Conservation (phyloP, 2,329 filamentous ascomycete genomes). For the Venturia pyrina region DNA sequence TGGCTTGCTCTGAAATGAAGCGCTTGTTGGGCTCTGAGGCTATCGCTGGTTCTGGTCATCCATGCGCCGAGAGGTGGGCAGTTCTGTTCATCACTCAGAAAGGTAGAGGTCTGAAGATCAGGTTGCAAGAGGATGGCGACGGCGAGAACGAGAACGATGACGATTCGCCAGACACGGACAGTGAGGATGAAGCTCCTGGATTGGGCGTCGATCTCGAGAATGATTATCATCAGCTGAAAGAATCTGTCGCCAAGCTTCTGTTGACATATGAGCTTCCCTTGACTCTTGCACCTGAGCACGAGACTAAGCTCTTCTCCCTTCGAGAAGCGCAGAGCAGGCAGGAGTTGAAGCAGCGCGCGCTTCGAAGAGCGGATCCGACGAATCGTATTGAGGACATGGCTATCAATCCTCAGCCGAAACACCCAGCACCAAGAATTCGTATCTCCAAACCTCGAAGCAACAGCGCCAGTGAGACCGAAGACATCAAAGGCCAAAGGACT, state of each 20-base stretch:
- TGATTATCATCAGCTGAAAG: slow-evolving; percentile 71
- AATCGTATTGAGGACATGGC: slow-evolving; percentile 23
- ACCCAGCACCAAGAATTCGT: slow-evolving; percentile 10
- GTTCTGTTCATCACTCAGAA: slow-evolving; percentile 69
- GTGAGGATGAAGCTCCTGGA: slow-evolving; percentile 34
- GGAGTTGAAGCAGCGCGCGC: neutral
- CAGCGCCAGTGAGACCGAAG: slow-evolving; percentile 25
- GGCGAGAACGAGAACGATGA: slow-evolving; percentile 55
- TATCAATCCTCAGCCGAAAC: slow-evolving; percentile 28
- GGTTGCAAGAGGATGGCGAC: slow-evolving; percentile 62
- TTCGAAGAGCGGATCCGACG: slow-evolving; percentile 4
- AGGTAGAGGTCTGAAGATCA: slow-evolving; percentile 57
- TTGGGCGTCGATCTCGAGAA: slow-evolving; percentile 55
- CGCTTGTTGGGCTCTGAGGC: slow-evolving; percentile 54
- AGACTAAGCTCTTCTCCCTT: slow-evolving; percentile 59
- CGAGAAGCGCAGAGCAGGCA: slow-evolving; percentile 42
- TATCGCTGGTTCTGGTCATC: slow-evolving; percentile 60
- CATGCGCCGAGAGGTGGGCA: slow-evolving; percentile 74
- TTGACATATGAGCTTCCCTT: slow-evolving; percentile 74
- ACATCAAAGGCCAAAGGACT: slow-evolving; percentile 28
- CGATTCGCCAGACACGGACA: slow-evolving; percentile 37
- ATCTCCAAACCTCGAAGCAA: slow-evolving; percentile 21
- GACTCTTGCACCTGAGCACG: slow-evolving; percentile 48
- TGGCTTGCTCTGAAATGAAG: slow-evolving; percentile 61
- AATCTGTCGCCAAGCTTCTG: slow-evolving; percentile 70